Conservation (phyloP, 345 rosid species). For the Linum usitatissimum region DNA sequence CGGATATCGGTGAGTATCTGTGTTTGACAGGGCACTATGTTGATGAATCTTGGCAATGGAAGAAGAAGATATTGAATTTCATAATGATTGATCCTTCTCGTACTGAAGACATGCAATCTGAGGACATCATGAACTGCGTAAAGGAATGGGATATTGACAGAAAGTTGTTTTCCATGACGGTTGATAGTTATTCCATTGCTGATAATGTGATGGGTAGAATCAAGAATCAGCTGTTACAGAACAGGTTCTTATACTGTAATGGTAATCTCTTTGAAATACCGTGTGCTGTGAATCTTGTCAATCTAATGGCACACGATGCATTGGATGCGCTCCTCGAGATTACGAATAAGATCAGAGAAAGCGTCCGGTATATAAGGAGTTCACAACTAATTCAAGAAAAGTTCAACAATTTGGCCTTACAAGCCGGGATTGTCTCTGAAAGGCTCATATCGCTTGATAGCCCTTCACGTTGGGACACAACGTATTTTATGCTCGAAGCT, state of each 20-base stretch:
- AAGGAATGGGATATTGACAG: constrained; percentile 87
- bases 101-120: constrained; percentile 51
- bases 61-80: constrained; percentile 48
- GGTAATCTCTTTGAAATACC: constrained; percentile 60
- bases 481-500: constrained; percentile 55
- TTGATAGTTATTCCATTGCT: constrained; percentile 34
- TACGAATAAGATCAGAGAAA: constrained; percentile 41
- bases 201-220: constrained; percentile 39
- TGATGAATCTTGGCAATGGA: constrained; percentile 56
- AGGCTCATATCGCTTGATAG: constrained; percentile 42
- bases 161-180: constrained; percentile 55
- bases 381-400: constrained; percentile 32
- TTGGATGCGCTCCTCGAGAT: constrained; percentile 37
- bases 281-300: constrained; percentile 46
- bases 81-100: constrained; percentile 41
- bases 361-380: constrained; percentile 35
- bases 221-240: constrained; percentile 60
- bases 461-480: constrained; percentile 49
- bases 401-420: constrained; percentile 31
- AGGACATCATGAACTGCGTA: constrained; percentile 46
- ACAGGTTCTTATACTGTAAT: constrained; percentile 48
- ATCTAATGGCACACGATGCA: constrained; percentile 48
- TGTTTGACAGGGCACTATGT: constrained; percentile 52
- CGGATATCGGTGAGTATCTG: constrained; percentile 41
- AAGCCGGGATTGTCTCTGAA: constrained; percentile 32